Conservation (phyloP, 352 stramenopile species). For the Thalassiosira mediterranea region DNA sequence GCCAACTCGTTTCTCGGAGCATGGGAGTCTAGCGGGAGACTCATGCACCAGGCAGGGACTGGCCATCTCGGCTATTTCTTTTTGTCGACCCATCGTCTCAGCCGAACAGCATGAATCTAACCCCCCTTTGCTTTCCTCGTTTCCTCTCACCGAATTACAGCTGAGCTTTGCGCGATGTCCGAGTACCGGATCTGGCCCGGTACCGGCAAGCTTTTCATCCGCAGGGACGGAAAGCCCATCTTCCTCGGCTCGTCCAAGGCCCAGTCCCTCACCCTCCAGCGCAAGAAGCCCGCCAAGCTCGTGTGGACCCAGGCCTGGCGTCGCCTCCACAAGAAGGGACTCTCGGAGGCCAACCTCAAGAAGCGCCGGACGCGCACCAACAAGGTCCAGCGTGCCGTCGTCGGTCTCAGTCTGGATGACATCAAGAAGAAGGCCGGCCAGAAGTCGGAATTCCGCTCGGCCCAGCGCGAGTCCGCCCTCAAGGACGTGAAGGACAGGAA, state of each 20-base stretch:
- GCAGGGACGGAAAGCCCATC: slow-evolving; percentile 95
- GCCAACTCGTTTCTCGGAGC: background rate
- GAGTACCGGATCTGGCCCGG: slow-evolving; percentile 97
- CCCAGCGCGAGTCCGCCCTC: slow-evolving; percentile 89
- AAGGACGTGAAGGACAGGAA: slow-evolving; percentile 88
- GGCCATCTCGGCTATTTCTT: background rate
- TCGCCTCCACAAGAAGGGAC: slow-evolving; percentile 99
- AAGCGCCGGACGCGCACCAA: slow-evolving; percentile 91
- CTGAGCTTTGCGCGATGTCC: slow-evolving; percentile 90
- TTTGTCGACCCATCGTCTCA: background rate
- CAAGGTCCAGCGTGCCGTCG: slow-evolving; percentile 97
- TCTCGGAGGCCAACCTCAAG: slow-evolving; percentile 86
- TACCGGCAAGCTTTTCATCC: slow-evolving; percentile 98
- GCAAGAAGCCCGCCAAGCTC: slow-evolving; percentile 99
- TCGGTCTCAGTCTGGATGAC: slow-evolving; percentile 95
- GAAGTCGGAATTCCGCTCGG: slow-evolving; percentile 92
- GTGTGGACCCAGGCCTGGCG: slow-evolving; percentile 97
- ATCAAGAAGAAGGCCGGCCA: slow-evolving; percentile 98
- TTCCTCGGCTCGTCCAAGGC: slow-evolving; percentile 96
- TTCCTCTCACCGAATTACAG: slow-evolving; percentile 29
- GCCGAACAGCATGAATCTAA: background rate
- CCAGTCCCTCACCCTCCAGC: slow-evolving; percentile 97
- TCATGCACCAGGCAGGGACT: background rate
- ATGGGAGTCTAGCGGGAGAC: background rate
- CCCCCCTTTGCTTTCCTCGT: background rate